Conservation (phyloP, 1,284 basidiomycete genomes). For the Ceratobasidium sp. region DNA sequence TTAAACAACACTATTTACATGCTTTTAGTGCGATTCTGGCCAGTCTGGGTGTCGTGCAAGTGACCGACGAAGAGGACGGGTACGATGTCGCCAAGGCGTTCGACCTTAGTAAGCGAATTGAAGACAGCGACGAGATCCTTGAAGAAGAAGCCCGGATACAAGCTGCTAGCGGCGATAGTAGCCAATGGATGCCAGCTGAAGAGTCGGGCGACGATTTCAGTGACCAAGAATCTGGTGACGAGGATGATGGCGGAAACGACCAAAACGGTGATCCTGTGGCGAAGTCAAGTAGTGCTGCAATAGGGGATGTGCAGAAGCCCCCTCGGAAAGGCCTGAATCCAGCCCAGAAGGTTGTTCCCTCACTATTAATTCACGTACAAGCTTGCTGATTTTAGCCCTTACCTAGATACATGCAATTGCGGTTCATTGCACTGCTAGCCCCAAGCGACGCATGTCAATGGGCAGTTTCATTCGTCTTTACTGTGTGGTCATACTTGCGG, state of each 20-base stretch:
- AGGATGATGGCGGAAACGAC: neutral
- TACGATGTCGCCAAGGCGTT: slow-evolving; percentile 14
- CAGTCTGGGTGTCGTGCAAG: neutral
- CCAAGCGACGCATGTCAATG: neutral
- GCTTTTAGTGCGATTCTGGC: slow-evolving; percentile 1
- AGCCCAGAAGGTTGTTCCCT: neutral
- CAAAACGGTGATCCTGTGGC: neutral
- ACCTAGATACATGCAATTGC: slow-evolving; percentile 18
- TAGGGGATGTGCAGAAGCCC: neutral
- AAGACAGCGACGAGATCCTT: slow-evolving; percentile 7
- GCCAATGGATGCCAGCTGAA: neutral
- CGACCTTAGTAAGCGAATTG: slow-evolving; percentile 2
- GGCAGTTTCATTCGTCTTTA: neutral
- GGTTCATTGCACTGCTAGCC: slow-evolving; percentile 14
- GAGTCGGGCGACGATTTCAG: slow-evolving; percentile 10
- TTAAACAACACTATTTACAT: neutral
- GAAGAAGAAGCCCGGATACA: slow-evolving; percentile 15
- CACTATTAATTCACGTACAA: neutral
- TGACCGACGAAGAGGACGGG: neutral
- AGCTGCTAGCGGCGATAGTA: neutral
- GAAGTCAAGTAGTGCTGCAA: neutral
- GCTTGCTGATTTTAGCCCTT: neutral
- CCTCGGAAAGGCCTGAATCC: neutral
- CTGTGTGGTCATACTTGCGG: neutral
- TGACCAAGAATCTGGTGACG: neutral